Conservation (phyloP, 2,329 filamentous ascomycete genomes). For the Macrophomina pseudophaseolina region DNA sequence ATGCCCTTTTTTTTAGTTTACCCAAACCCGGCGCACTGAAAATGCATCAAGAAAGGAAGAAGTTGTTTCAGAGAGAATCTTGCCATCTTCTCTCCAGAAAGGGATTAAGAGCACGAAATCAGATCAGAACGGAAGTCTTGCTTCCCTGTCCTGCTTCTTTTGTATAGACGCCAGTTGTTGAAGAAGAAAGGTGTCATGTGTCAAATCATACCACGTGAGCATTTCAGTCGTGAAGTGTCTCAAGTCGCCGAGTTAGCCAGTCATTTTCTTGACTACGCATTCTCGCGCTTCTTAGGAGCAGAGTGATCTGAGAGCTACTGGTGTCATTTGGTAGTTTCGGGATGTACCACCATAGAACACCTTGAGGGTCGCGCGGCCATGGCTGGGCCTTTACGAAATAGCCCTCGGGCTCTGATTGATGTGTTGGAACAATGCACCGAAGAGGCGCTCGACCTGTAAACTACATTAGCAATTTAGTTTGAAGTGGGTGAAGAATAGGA, state of each 20-base stretch:
- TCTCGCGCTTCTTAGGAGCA: neutral
- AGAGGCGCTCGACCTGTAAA: slow-evolving; percentile 51
- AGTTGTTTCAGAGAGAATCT: slow-evolving; percentile 7
- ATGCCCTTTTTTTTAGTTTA: slow-evolving; percentile 25
- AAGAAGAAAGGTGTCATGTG: slow-evolving; percentile 25
- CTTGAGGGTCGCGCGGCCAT: neutral
- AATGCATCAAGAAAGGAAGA: slow-evolving; percentile 26
- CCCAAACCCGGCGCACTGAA: slow-evolving; percentile 27
- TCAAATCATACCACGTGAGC: slow-evolving; percentile 26
- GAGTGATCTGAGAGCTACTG: neutral
- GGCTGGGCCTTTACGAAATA: slow-evolving; percentile 18
- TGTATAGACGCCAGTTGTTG: slow-evolving; percentile 22
- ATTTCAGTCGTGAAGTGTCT: slow-evolving; percentile 17
- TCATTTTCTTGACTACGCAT: neutral
- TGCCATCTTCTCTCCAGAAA: slow-evolving; percentile 9
- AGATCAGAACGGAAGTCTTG: slow-evolving; percentile 11
- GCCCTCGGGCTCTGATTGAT: slow-evolving; percentile 52
- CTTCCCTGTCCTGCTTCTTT: slow-evolving; percentile 9
- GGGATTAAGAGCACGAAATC: slow-evolving; percentile 25
- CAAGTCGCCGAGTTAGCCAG: neutral
- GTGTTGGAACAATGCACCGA: slow-evolving; percentile 53
- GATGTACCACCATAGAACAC: neutral
- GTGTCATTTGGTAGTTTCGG: neutral
- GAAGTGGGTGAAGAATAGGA: slow-evolving; percentile 24
- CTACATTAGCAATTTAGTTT: slow-evolving; percentile 26